phyloP scores from a whole-genome alignment of 2,329 filamentous ascomycete genomes.

The Fusarium anguioides region DNA sequence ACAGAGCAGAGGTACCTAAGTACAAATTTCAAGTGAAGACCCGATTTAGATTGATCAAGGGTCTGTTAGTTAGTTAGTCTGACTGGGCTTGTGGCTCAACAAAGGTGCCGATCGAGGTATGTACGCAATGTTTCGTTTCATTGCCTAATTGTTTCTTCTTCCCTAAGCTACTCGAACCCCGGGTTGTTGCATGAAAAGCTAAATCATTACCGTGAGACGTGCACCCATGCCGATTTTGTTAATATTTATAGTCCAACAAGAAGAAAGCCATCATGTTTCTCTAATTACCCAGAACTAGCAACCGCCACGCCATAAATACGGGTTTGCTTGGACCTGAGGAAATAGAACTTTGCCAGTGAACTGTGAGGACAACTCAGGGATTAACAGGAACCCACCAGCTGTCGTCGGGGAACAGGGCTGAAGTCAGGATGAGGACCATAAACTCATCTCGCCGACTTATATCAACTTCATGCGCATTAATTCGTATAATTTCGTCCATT shows the following conservation, averaged over 20 bases:
- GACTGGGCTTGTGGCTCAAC: slow-evolving; percentile 17
- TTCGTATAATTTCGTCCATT: slow-evolving; percentile 35
- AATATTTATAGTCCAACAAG: not conserved
- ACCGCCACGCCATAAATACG: not conserved
- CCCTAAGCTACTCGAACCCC: slow-evolving; percentile 16
- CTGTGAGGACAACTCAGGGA: slow-evolving; percentile 3
- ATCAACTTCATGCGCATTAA: slow-evolving; percentile 37
- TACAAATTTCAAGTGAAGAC: slow-evolving; percentile 19
- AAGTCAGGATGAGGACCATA: slow-evolving; percentile 15
- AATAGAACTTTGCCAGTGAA: slow-evolving; percentile 2
- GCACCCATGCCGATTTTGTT: slow-evolving; percentile 1
- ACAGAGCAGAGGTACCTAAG: slow-evolving; percentile 9
- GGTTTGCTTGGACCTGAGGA: not conserved
- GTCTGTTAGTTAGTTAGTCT: slow-evolving; percentile 13
- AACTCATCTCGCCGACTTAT: slow-evolving; percentile 32
- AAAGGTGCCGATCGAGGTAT: slow-evolving; percentile 37
- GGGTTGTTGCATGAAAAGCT: slow-evolving; percentile 12
- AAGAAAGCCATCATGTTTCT: not conserved
- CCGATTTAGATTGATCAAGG: slow-evolving; percentile 14
- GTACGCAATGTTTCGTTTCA: slow-evolving; percentile 44
- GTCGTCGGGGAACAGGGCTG: slow-evolving; percentile 19
- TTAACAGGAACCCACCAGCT: slow-evolving; percentile 11
- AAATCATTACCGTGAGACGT: slow-evolving; percentile 4
- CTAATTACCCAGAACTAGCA: slow-evolving; percentile 1
- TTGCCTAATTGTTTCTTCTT: slow-evolving; percentile 43